Evolutionary conservation across 78 protist genomes (phyloP), one percentile per base, ranked within the genome.

Genomic region (Trichosphaerium sp.): DNA sequence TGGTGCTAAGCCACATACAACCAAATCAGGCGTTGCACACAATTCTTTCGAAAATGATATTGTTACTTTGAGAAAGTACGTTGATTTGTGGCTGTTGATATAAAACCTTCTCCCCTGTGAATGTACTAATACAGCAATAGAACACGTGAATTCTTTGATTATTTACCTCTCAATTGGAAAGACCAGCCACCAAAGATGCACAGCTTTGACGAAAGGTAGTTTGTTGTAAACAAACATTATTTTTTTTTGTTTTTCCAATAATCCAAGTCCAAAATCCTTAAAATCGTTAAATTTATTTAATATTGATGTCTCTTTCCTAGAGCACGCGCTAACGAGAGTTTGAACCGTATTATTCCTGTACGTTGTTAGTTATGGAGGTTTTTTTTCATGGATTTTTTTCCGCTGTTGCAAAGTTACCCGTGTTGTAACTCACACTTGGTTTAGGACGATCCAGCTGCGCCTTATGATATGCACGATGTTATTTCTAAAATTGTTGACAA

Each of bases 381-480:
- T 15, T 21, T 2, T 2, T 7, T 15, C 3, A 12, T 4, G 3
- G 10, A 12, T 54, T 34, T 54, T 21, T 6, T 14, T 51, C 57
- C 3, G 6, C 3, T 51, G 39, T 8, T 51, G 7, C 57, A 3
- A 3, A 51, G 39, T 8, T 31, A 3, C 57, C 7, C 57, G 7
- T 31, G 26, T 31, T 6, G 39, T 51, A 28, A 29, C 60, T 54
- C 60, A 4, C 1, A 1, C 60, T 35, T 82, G 1, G 88, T 93
- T 11, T 95, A 94, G 3, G 14, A 41, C 10, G 96, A 91, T 67
- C 83, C 97, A 49, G 80, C 71, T 69, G 35, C 60, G 52, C 84
- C 99, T 18, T 94, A 96, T 82, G 96, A 94, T 71, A 94, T 96
- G 90, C 57, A 62, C n/a, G 80, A 83, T 29, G 88, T 96, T n/a